phyloP scores from a whole-genome alignment of 768 basidiomycete genomes.

The Lanmaoa rubissima region DNA sequence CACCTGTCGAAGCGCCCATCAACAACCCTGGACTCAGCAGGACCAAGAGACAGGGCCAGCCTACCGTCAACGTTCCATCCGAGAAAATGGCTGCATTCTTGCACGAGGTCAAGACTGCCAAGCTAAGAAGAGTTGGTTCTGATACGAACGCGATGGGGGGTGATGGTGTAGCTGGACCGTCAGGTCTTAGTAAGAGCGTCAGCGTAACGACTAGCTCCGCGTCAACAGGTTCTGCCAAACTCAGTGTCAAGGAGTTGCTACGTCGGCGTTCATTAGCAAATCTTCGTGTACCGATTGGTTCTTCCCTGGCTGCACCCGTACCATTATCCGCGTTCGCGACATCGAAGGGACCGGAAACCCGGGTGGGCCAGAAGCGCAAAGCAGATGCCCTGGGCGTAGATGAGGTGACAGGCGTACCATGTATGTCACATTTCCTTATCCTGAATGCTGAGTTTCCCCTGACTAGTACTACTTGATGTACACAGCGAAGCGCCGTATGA shows the following conservation, averaged over 20 bases:
- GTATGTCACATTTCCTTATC: slow-evolving; percentile 30
- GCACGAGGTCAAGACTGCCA: slow-evolving; percentile 74
- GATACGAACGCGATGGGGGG: slow-evolving; percentile 17
- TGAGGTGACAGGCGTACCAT: slow-evolving; percentile 29
- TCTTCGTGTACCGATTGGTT: slow-evolving; percentile 27
- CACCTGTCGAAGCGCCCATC: slow-evolving; percentile 66
- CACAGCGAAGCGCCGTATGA: slow-evolving; percentile 40
- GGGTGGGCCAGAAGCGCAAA: slow-evolving; percentile 33
- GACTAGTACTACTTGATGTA: slow-evolving; percentile 12
- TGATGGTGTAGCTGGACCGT: slow-evolving; percentile 26
- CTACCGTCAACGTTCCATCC: slow-evolving; percentile 68
- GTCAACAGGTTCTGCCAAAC: slow-evolving; percentile 6
- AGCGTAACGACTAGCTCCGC: slow-evolving; percentile 6
- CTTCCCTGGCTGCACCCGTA: slow-evolving; percentile 21
- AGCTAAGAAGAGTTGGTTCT: slow-evolving; percentile 56
- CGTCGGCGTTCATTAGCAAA: slow-evolving; percentile 28
- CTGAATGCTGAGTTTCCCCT: not conserved
- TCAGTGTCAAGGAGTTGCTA: slow-evolving; percentile 17
- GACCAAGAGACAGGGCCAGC: slow-evolving; percentile 50
- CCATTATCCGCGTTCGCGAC: slow-evolving; percentile 5
- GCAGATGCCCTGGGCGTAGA: slow-evolving; percentile 21
- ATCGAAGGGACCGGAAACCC: slow-evolving; percentile 8
- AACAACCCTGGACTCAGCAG: slow-evolving; percentile 42
- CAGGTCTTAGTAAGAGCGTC: slow-evolving; percentile 32
- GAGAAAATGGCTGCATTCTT: slow-evolving; percentile 85